Percentiles rank a stretch among this genome's conserved stretches.
Evolutionary conservation across 164 flowering plant species (phyloP).

Genomic region (Macadamia tetraphylla): DNA sequence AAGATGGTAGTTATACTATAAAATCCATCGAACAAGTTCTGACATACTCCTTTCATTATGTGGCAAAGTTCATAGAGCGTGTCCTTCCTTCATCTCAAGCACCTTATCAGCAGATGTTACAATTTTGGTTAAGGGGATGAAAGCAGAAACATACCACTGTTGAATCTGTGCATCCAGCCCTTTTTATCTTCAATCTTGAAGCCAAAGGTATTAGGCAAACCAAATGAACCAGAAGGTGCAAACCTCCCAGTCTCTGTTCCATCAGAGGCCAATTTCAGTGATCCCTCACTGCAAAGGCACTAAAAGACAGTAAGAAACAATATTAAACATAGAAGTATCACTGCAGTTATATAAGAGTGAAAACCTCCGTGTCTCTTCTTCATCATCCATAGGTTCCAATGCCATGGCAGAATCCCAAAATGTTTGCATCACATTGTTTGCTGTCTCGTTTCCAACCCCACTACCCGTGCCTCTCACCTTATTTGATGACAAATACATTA

Average conservation of each 20-base stretch:
- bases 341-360: not conserved
- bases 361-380: slow-evolving; percentile 72
- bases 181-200: slow-evolving; percentile 84
- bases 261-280: slow-evolving; percentile 70
- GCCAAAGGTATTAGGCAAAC: slow-evolving; percentile 40
- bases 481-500: not conserved
- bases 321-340: slow-evolving; percentile 1
- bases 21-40: too few species aligned
- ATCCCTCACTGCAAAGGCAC: slow-evolving; percentile 60
- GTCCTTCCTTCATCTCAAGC: not conserved
- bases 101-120: not conserved
- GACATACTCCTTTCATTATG: too few species aligned
- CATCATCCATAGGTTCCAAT: slow-evolving; percentile 60
- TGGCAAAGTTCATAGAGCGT: not conserved
- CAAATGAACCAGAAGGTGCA: slow-evolving; percentile 36
- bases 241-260: slow-evolving; percentile 62
- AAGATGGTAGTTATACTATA: too few species aligned
- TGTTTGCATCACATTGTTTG: slow-evolving; percentile 75
- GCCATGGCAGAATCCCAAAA: slow-evolving; percentile 97
- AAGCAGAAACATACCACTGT: slow-evolving; percentile 50
- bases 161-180: slow-evolving; percentile 88
- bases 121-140: not conserved
- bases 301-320: slow-evolving; percentile 9
- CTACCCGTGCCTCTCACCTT: slow-evolving; percentile 74
- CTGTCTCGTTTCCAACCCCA: slow-evolving; percentile 57